Evolutionary conservation across 2,329 filamentous ascomycete genomes (phyloP).

Genomic region (Mycosphaerella sp.): DNA sequence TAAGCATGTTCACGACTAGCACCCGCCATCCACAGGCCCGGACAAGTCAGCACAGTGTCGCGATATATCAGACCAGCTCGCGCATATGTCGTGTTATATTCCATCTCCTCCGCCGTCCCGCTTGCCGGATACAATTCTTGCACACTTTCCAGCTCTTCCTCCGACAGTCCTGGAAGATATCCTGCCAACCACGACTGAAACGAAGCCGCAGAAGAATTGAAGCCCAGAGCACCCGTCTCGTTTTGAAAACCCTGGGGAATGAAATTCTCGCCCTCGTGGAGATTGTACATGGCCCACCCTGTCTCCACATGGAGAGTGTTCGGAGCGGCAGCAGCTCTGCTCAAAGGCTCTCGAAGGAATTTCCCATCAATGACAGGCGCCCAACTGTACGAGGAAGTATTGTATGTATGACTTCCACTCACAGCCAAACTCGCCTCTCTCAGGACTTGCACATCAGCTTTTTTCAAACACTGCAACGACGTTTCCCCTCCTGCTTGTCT

Average conservation of each 20-base stretch:
- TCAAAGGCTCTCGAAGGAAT: constrained; percentile 48
- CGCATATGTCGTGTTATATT: constrained; percentile 47
- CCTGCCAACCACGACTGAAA: constrained; percentile 51
- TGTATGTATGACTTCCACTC: constrained; percentile 47
- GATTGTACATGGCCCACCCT: constrained; percentile 55
- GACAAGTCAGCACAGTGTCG: constrained; percentile 55
- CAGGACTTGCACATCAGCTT: constrained; percentile 48
- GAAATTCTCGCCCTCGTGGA: constrained; percentile 59
- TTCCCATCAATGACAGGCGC: constrained; percentile 54
- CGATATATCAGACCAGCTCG: constrained; percentile 54
- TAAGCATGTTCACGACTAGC: constrained; percentile 42
- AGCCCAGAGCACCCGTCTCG: constrained; percentile 33
- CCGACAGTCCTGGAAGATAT: constrained; percentile 47
- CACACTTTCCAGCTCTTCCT: constrained; percentile 37
- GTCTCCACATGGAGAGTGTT: constrained; percentile 41
- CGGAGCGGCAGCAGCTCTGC: constrained; percentile 34
- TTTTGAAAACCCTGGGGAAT: constrained; percentile 47
- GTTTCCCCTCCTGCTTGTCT: too few relatives aligned
- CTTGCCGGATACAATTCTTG: constrained; percentile 44
- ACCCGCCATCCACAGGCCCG: constrained; percentile 51
- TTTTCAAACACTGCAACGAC: constrained; percentile 52
- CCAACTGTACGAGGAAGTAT: constrained; percentile 54
- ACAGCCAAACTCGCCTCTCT: constrained; percentile 51
- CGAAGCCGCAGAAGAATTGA: constrained; percentile 46
- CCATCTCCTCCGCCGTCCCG: constrained; percentile 46